phyloP scores from a whole-genome alignment of 2,329 filamentous ascomycete species.

The Emmonsia crescens region DNA sequence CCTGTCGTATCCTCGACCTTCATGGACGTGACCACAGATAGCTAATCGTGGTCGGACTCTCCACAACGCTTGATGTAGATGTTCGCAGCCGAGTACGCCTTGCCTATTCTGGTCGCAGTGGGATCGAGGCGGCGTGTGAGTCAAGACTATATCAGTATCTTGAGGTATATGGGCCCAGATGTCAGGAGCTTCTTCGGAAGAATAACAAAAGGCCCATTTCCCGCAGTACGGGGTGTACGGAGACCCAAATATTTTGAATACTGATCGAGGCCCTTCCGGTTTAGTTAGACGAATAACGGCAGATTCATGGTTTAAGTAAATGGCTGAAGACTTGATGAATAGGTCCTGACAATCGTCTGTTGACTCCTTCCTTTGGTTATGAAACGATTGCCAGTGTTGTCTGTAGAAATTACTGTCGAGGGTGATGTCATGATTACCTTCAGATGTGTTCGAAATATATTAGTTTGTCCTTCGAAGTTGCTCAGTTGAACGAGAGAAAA shows the following conservation, averaged over 20 bases:
- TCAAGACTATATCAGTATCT: conserved; percentile 45
- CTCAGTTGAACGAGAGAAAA: background rate
- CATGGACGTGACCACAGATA: conserved; percentile 51
- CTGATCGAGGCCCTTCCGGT: conserved; percentile 36
- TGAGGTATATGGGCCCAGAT: conserved; percentile 42
- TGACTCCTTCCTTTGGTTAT: conserved; percentile 37
- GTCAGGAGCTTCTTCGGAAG: conserved; percentile 26
- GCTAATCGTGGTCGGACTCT: conserved; percentile 40
- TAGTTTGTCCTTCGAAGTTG: background rate
- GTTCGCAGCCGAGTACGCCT: conserved; percentile 38
- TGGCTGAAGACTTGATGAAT: conserved; percentile 33
- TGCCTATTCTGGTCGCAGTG: conserved; percentile 36
- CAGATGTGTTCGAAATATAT: background rate
- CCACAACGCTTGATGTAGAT: conserved; percentile 35
- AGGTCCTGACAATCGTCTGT: conserved; percentile 35
- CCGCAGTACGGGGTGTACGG: conserved; percentile 40
- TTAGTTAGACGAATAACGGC: conserved; percentile 34
- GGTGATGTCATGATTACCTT: conserved; percentile 50
- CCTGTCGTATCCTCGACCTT: conserved; percentile 43
- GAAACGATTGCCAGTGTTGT: conserved; percentile 32
- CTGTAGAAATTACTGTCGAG: conserved; percentile 41
- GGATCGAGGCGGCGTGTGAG: conserved; percentile 45
- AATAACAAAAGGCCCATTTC: conserved; percentile 48
- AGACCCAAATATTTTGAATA: conserved; percentile 48
- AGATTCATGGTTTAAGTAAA: conserved; percentile 43